Evolutionary conservation across 768 basidiomycete species (phyloP).

Genomic region (Amanita pallidorosea): DNA sequence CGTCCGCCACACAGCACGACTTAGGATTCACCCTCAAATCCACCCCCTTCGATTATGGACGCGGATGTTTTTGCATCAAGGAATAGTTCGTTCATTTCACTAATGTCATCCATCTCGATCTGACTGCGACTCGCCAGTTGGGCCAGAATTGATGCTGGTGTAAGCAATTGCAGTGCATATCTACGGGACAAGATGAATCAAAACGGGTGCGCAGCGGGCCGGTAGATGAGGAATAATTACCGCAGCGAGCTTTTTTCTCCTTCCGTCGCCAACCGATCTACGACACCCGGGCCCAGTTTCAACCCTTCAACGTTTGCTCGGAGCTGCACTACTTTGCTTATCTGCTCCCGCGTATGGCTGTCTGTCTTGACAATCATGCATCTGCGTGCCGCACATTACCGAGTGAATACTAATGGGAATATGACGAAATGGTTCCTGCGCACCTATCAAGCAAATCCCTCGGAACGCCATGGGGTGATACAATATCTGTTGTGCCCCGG

Average conservation of each 20-base stretch:
- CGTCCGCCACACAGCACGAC: not conserved
- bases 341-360: constrained; percentile 71
- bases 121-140: constrained; percentile 65
- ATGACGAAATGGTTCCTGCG: constrained; percentile 10
- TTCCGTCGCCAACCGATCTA: constrained; percentile 73
- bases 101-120: constrained; percentile 81
- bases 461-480: constrained; percentile 89
- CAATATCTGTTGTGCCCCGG: constrained; percentile 85
- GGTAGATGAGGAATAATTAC: constrained; percentile 24
- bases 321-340: constrained; percentile 77
- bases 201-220: constrained; percentile 4
- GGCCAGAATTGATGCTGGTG: constrained; percentile 85
- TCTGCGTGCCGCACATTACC: constrained; percentile 23
- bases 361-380: constrained; percentile 95
- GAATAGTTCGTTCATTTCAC: constrained; percentile 92
- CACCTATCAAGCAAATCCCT: constrained; percentile 90
- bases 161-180: constrained; percentile 85
- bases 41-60: constrained; percentile 35
- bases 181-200: constrained; percentile 25
- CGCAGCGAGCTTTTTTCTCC: constrained; percentile 76
- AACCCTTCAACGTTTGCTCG: constrained; percentile 84
- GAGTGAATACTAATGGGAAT: not conserved
- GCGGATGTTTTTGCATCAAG: constrained; percentile 84
- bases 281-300: constrained; percentile 59
- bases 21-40: constrained; percentile 16